phyloP scores from a whole-genome alignment of 1,284 basidiomycete species.

The Hymenochaete sp. region DNA sequence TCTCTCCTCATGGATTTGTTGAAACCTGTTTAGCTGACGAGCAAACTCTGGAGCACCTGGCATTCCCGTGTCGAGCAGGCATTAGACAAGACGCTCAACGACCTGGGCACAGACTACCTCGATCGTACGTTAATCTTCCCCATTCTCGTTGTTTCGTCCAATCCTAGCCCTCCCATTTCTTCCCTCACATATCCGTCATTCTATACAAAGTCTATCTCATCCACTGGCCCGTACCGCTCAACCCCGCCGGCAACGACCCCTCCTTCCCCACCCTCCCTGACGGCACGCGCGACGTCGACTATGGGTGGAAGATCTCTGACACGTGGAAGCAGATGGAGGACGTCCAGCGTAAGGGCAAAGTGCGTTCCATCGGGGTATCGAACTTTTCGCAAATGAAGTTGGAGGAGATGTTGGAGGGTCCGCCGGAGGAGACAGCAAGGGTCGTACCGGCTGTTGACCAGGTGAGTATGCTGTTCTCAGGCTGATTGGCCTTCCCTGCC shows the following conservation, averaged over 20 bases:
- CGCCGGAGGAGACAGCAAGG: conserved; percentile 43
- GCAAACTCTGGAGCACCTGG: conserved; percentile 68
- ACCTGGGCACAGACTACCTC: conserved; percentile 67
- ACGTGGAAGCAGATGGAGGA: conserved; percentile 78
- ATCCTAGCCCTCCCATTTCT: background rate
- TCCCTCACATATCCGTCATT: background rate
- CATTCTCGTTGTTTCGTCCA: too few relatives aligned
- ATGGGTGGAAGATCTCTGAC: conserved; percentile 27
- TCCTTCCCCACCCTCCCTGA: conserved; percentile 29
- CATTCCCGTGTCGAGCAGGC: conserved; percentile 56
- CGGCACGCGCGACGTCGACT: conserved; percentile 48
- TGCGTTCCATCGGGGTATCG: conserved; percentile 43
- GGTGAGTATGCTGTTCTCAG: too few relatives aligned
- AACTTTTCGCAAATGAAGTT: conserved; percentile 61
- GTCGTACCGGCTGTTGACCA: conserved; percentile 75
- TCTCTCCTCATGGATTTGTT: background rate
- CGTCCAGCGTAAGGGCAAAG: conserved; percentile 39
- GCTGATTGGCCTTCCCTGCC: too few relatives aligned
- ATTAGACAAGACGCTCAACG: conserved; percentile 61
- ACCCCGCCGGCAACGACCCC: conserved; percentile 28
- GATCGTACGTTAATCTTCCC: conserved; percentile 42
- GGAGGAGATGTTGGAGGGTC: conserved; percentile 49
- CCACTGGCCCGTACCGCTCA: conserved; percentile 54
- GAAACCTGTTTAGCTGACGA: conserved; percentile 33
- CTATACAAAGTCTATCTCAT: conserved; percentile 10